Base-by-base conservation (phyloP, 1,284 basidiomycete genomes). In the Apiotrichum montevideense region DNA sequence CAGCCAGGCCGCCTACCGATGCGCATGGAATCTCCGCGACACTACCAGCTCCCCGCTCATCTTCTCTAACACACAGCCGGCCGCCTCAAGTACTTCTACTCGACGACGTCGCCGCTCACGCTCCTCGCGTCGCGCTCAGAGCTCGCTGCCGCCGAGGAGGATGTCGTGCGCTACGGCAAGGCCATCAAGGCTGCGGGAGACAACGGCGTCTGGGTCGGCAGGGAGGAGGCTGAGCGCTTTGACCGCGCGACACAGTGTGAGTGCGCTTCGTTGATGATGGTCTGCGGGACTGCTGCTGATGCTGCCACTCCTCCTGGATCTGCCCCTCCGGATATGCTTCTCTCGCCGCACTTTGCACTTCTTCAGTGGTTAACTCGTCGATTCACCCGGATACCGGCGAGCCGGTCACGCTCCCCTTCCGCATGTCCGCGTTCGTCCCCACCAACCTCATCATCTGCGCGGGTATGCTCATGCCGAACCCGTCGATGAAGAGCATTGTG, bases 351-450 rank as follows among this genome's bases (percentile, higher is more conserved):
- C 21, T 21, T 21, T 21, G 21, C 21, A 21, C 21, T 21, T 21
- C 21, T 21, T 39, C 37, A 77, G 75, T 78, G 63, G 75, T 77
- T 53, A 74, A 79, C 59, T 78, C 77, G 57, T 76, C 73, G 0
- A 77, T 80, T 8, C 79, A 79, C 61, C 79, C 78, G 33, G 80
- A 81, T 63, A 80, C 78, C 2, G 72, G 74, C 39, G 68, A 77
- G 60, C 73, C 77, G 3, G 78, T 80, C 2, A 74, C 79, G 4
- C 68, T 82, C 2, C 80, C 80, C 0, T 82, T 82, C 66, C 66
- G 81, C 35, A 78, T 81, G 74, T 76, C 71, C 14, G 72, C 80
- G 1, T 81, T 81, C 57, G 80, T 81, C 32, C 81, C 81, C 6
- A 81, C 80, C 39, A 82, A 82, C 66, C 62, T 82, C 64, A 66